phyloP scores from a whole-genome alignment of 768 basidiomycete genomes.

The Pleurotus tuoliensis region DNA sequence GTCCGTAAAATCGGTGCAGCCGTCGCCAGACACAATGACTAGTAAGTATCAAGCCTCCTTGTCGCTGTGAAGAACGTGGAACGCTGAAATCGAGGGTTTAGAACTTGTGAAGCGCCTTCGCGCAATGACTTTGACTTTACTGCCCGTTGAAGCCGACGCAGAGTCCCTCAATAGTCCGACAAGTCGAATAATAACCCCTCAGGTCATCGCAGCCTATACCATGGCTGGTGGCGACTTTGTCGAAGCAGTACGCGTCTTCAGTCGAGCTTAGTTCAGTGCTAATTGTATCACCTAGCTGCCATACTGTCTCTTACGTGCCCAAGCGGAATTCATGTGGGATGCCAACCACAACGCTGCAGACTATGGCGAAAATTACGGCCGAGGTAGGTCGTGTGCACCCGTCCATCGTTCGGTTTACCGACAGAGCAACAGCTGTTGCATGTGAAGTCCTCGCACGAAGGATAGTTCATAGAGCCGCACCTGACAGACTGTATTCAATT shows the following conservation, averaged over 20 bases:
- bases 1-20: slow-evolving; percentile 43
- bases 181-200: slow-evolving; percentile 78
- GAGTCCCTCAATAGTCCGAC: slow-evolving; percentile 68
- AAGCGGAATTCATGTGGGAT: slow-evolving; percentile 78
- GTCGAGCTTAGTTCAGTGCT: slow-evolving; percentile 1
- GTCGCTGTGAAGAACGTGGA: too few species aligned
- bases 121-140: slow-evolving; percentile 65
- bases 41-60: slow-evolving; percentile 41
- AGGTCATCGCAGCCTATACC: slow-evolving; percentile 71
- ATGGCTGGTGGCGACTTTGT: slow-evolving; percentile 84
- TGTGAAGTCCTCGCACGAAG: slow-evolving; percentile 83
- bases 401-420: slow-evolving; percentile 1
- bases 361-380: slow-evolving; percentile 78
- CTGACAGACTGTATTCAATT: slow-evolving; percentile 60
- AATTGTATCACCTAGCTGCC: slow-evolving; percentile 50
- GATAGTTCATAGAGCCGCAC: slow-evolving; percentile 66
- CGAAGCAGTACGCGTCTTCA: slow-evolving; percentile 59
- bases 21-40: slow-evolving; percentile 70
- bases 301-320: slow-evolving; percentile 73
- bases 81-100: slow-evolving; percentile 21
- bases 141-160: slow-evolving; percentile 78
- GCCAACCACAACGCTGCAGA: slow-evolving; percentile 80
- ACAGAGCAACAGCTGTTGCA: slow-evolving; percentile 51
- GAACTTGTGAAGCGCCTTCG: slow-evolving; percentile 81
- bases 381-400: slow-evolving; percentile 47